Evolutionary conservation across 2,329 filamentous ascomycete genomes (phyloP), one percentile per base, ranked within the genome.

Genomic region (Venturia asperata): DNA sequence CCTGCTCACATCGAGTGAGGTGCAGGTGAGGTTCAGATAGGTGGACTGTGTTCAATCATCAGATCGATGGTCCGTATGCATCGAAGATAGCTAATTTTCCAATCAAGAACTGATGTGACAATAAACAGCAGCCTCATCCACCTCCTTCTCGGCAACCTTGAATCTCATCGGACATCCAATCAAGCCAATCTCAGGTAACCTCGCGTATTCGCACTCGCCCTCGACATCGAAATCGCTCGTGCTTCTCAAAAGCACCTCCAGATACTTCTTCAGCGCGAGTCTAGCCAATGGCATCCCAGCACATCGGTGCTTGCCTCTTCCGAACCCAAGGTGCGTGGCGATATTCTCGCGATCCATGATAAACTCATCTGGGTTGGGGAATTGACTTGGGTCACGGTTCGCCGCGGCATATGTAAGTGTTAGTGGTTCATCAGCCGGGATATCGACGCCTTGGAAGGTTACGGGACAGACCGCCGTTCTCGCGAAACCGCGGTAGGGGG

Each of bases 401-500:
- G 41, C 64, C 3, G 60, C 60, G n/a, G 64, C 64, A 37, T 66
- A 66, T 2, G 60, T 66, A 37, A 66, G 37, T 5, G 64, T 64
- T 21, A 66, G 13, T n/a, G 58, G 58, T 30, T 47, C 45, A 24
- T 60, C 64, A 11, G 58, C 60, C 17, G 45, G 58, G 39, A 66
- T 43, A n/a, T 21, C 39, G 24, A 27, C 21, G 24, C 64, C 64
- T 30, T 47, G 47, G 45, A 66, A 45, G 15, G 21, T 19, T 7
- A 66, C 64, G 27, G 65, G 37, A 30, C 34, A 43, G 5, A 62
- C 63, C 5, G 63, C 64, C 3, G 67, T 68, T 15, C 67, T 58
- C 9, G 65, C 62, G 52, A 68, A 68, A n/a, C 67, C 67, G 15
- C 67, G 63, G 58, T 68, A 68, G 0, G 67, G 67, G 1, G 62